Conservation (phyloP, 495 filamentous ascomycete species). For the Aspergillus conjunctus region DNA sequence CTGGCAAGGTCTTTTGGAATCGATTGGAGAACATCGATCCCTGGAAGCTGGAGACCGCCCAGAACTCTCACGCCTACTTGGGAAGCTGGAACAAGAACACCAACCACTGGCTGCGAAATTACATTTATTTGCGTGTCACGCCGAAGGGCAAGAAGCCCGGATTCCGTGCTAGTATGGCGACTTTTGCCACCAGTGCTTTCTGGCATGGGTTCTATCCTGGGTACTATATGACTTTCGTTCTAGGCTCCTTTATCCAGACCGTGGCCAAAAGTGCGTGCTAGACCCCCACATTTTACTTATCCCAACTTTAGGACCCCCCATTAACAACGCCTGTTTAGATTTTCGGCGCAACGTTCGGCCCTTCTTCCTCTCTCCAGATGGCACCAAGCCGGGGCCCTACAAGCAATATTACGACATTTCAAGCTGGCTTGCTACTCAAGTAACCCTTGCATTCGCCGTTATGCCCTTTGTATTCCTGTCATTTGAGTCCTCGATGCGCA, state of each 20-base stretch:
- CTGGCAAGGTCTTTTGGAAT: constrained; percentile 84
- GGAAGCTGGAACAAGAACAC: constrained; percentile 98
- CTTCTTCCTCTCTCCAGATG: constrained; percentile 83
- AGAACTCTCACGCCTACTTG: constrained; percentile 86
- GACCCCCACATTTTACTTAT: background rate
- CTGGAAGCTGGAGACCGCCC: constrained; percentile 78
- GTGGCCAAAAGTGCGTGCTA: constrained; percentile 80
- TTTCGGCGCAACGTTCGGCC: constrained; percentile 87
- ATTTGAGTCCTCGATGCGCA: constrained; percentile 63
- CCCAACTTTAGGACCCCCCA: background rate
- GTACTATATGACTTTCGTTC: constrained; percentile 88
- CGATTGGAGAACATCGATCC: constrained; percentile 86
- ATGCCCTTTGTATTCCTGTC: constrained; percentile 82
- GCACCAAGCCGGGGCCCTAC: constrained; percentile 60
- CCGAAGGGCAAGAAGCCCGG: constrained; percentile 95
- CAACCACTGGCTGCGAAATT: constrained; percentile 95
- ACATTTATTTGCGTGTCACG: constrained; percentile 92
- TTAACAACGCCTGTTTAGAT: constrained; percentile 50
- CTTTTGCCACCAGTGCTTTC: constrained; percentile 89
- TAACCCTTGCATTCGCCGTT: constrained; percentile 77
- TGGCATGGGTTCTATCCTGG: constrained; percentile 99
- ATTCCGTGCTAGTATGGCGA: constrained; percentile 91
- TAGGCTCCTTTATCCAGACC: constrained; percentile 88
- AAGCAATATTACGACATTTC: constrained; percentile 88
- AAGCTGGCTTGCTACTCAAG: constrained; percentile 78